Conservation (phyloP, 176 grass and related monocot genomes). For the Oryza meridionalis region DNA sequence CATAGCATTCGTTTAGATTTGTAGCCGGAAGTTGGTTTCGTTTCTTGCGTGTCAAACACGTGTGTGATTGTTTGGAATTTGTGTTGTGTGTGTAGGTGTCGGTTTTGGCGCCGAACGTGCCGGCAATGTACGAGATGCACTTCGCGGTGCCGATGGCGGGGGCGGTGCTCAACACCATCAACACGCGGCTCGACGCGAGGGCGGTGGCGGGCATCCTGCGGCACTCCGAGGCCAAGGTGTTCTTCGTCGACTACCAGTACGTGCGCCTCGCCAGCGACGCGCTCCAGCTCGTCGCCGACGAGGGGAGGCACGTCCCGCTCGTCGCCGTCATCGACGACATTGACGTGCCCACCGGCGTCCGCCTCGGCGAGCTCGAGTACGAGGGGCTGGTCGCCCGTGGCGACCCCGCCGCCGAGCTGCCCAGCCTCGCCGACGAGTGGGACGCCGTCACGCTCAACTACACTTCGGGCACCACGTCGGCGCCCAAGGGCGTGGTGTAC, state of each 20-base stretch:
- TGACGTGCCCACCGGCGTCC: slow-evolving; percentile 46
- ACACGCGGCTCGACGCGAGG: slow-evolving; percentile 73
- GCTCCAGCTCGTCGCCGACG: slow-evolving; percentile 30
- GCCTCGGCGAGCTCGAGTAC: slow-evolving; percentile 69
- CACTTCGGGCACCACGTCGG: slow-evolving; percentile 74
- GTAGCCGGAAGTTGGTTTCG: too few species aligned
- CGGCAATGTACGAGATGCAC: slow-evolving; percentile 83
- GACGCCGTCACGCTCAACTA: slow-evolving; percentile 67
- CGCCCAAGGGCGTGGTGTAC: slow-evolving; percentile 73
- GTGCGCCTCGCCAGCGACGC: slow-evolving; percentile 63
- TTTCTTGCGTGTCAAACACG: too few species aligned
- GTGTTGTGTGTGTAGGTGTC: slow-evolving; percentile 38
- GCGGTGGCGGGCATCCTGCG: slow-evolving; percentile 62
- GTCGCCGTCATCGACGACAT: slow-evolving; percentile 62
- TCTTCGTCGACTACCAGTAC: slow-evolving; percentile 66
- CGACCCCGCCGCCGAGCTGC: slow-evolving; percentile 12
- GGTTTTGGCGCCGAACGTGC: slow-evolving; percentile 69
- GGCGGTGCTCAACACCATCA: slow-evolving; percentile 76
- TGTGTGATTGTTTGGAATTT: not conserved
- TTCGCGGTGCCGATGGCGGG: slow-evolving; percentile 82
- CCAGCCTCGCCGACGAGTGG: slow-evolving; percentile 53
- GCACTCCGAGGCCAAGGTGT: slow-evolving; percentile 61
- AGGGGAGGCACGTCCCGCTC: slow-evolving; percentile 42
- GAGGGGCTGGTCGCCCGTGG: slow-evolving; percentile 44
- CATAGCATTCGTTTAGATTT: too few species aligned